phyloP scores from a whole-genome alignment of 1,139 yeast genomes.

The Arxiozyma slooffiae region DNA sequence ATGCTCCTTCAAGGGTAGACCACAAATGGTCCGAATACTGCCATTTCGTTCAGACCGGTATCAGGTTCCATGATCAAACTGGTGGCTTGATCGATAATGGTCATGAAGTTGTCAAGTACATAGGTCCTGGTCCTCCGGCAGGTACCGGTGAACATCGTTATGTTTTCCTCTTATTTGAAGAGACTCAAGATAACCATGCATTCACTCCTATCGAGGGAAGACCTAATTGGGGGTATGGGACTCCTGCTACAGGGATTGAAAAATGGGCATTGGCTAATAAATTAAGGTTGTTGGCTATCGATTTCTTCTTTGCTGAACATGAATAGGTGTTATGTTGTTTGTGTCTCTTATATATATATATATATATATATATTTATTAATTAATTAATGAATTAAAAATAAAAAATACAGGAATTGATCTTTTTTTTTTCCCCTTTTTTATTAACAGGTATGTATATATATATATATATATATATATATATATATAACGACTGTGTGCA shows the following conservation, averaged over 20 bases:
- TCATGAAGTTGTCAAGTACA: constrained; percentile 37
- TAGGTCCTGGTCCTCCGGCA: constrained; percentile 80
- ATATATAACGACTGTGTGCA: no score
- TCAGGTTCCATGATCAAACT: constrained; percentile 30
- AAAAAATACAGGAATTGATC: no score
- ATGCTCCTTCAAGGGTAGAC: constrained; percentile 78
- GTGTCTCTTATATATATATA: no score
- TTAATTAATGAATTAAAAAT: no score
- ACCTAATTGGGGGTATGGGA: constrained; percentile 78
- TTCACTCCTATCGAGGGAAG: constrained; percentile 37
- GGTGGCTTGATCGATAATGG: constrained; percentile 21
- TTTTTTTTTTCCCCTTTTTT: no score
- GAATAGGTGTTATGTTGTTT: no score
- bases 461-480: no score
- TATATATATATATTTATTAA: no score
- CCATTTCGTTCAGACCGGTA: constrained; percentile 64
- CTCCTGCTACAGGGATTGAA: constrained; percentile 64
- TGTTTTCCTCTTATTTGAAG: constrained; percentile 65
- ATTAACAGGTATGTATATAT: no score
- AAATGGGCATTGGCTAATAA: constrained; percentile 64
- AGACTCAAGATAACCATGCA: constrained; percentile 32
- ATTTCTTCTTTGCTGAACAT: constrained; percentile 71
- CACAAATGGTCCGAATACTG: constrained; percentile 82
- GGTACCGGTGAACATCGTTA: constrained; percentile 78
- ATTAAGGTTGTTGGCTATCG: constrained; percentile 58